These are phyloP conservation scores for Sordaria brevicollis DNA, from an alignment of 495 filamentous ascomycete species.

Conservation along the genomic window DNA sequence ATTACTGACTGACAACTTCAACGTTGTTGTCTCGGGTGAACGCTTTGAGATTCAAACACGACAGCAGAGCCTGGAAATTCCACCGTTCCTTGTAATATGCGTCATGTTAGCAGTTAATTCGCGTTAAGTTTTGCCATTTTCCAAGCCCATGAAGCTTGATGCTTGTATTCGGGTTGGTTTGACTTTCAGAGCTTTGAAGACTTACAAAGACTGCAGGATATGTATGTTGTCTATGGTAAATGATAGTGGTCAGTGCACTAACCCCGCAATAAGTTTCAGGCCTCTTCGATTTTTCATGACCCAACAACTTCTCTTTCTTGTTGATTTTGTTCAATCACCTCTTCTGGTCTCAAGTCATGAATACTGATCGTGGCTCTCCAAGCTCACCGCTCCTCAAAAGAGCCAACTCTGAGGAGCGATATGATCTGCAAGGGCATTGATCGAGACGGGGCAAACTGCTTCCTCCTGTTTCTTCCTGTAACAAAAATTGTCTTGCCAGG, in stretches of 20 bases:
- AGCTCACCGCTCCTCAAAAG: not conserved
- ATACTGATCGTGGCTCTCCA: not conserved
- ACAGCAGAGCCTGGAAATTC: not conserved
- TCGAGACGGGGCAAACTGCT: not conserved
- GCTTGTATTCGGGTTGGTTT: not conserved
- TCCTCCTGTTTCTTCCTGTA: not conserved
- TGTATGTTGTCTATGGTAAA: too few species aligned
- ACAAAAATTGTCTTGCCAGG: not conserved
- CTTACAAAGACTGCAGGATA: not conserved
- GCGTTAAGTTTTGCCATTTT: too few species aligned
- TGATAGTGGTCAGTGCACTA: not conserved
- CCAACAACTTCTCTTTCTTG: not conserved
- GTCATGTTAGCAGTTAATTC: too few species aligned
- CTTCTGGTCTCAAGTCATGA: not conserved
- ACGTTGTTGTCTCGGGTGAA: not conserved
- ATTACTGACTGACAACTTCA: not conserved
- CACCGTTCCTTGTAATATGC: too few species aligned
- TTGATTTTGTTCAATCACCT: not conserved
- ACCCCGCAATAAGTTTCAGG: not conserved
- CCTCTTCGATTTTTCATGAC: not conserved
- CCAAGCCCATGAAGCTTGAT: not conserved
- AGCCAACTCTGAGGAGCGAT: not conserved
- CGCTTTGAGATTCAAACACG: not conserved
- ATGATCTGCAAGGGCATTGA: not conserved
- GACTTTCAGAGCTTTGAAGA: not conserved